These are phyloP conservation scores for Cercospora sp. DNA, from an alignment of 2,329 filamentous ascomycete species.

Conservation along the genomic window DNA sequence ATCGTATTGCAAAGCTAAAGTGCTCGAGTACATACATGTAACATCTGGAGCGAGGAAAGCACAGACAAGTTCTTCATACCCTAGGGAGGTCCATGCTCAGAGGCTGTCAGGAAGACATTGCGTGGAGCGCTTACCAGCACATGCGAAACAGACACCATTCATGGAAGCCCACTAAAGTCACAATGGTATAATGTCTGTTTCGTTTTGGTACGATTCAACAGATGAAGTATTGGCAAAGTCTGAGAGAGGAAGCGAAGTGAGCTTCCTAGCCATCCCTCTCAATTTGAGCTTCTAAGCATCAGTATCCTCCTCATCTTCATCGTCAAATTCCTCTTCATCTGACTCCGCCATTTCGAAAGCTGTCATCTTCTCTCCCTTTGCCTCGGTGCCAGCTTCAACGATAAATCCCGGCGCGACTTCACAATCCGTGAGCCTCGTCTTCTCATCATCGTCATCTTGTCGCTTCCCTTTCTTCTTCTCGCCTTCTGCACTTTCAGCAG, in stretches of 20 bases:
- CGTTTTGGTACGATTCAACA: background rate
- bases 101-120: too few relatives aligned
- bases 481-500: slow-evolving; percentile 46
- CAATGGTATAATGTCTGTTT: background rate
- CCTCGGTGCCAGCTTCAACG: slow-evolving; percentile 72
- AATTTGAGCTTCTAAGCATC: background rate
- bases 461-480: slow-evolving; percentile 40
- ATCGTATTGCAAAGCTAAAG: too few relatives aligned
- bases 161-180: background rate
- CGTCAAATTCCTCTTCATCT: slow-evolving; percentile 36
- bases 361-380: slow-evolving; percentile 64
- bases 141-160: too few relatives aligned
- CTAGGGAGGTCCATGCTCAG: too few relatives aligned
- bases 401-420: slow-evolving; percentile 86
- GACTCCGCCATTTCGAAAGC: slow-evolving; percentile 47
- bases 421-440: slow-evolving; percentile 72
- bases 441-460: slow-evolving; percentile 55
- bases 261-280: background rate
- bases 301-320: slow-evolving; percentile 27
- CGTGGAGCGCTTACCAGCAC: too few relatives aligned
- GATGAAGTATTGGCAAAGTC: background rate
- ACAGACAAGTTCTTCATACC: too few relatives aligned
- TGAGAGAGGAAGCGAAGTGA: background rate
- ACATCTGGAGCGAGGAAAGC: too few relatives aligned
- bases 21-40: too few relatives aligned